These are phyloP conservation scores for Hymenoscyphus scutula DNA, from an alignment of 2,329 filamentous ascomycete genomes.

Conservation along the genomic window DNA sequence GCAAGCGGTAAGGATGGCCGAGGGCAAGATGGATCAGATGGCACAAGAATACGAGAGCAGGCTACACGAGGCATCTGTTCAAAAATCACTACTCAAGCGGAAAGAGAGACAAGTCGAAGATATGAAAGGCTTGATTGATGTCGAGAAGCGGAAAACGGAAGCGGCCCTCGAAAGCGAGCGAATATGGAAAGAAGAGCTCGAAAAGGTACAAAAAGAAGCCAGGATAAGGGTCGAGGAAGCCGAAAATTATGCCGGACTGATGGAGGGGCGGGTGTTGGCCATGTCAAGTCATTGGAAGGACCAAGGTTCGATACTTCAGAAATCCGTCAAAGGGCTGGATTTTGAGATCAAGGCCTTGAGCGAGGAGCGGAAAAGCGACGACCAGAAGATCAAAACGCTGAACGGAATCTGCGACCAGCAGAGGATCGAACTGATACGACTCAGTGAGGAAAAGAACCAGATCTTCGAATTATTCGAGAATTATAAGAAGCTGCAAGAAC, in stretches of 20 bases:
- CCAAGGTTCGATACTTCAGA: slow-evolving; percentile 60
- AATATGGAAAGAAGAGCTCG: slow-evolving; percentile 62
- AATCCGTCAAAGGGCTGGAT: slow-evolving; percentile 48
- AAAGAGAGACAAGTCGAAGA: slow-evolving; percentile 74
- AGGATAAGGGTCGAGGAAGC: slow-evolving; percentile 65
- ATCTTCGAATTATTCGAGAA: slow-evolving; percentile 59
- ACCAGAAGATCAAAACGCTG: slow-evolving; percentile 61
- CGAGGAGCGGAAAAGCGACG: slow-evolving; percentile 56
- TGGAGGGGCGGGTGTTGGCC: slow-evolving; percentile 68
- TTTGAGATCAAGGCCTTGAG: slow-evolving; percentile 54
- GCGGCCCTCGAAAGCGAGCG: slow-evolving; percentile 59
- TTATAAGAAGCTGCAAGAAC: slow-evolving; percentile 64
- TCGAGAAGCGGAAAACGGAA: slow-evolving; percentile 60
- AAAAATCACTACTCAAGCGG: slow-evolving; percentile 66
- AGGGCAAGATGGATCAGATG: slow-evolving; percentile 69
- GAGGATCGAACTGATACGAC: slow-evolving; percentile 62
- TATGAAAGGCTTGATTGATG: slow-evolving; percentile 60
- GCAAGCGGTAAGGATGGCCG: slow-evolving; percentile 63
- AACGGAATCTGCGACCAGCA: slow-evolving; percentile 72
- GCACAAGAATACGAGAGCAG: slow-evolving; percentile 67
- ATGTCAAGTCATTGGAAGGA: slow-evolving; percentile 66
- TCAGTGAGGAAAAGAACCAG: slow-evolving; percentile 59
- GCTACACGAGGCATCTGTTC: slow-evolving; percentile 67
- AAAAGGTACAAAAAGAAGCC: slow-evolving; percentile 57
- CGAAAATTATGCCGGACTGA: slow-evolving; percentile 60